phyloP scores from a whole-genome alignment of 495 filamentous ascomycete genomes.

The Tuber microsphaerosporum region DNA sequence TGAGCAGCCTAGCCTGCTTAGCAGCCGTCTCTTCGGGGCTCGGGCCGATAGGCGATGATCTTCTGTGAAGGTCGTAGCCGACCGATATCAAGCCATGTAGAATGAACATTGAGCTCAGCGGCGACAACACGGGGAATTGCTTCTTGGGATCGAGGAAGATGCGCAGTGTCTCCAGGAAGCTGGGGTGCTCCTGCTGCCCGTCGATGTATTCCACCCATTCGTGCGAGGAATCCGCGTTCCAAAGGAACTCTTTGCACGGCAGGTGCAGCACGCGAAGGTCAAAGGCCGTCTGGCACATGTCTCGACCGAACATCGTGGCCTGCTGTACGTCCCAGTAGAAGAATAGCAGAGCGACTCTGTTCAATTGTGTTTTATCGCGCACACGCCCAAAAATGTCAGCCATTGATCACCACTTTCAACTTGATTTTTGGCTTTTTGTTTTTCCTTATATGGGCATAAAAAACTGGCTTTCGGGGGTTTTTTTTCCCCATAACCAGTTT shows the following conservation, averaged over 20 bases:
- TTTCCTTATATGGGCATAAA: background rate
- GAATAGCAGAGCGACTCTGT: slow-evolving; percentile 38
- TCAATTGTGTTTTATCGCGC: slow-evolving; percentile 3
- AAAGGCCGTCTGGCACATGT: slow-evolving; percentile 38
- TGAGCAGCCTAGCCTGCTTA: slow-evolving; percentile 31
- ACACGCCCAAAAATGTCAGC: slow-evolving; percentile 3
- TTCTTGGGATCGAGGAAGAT: slow-evolving; percentile 37
- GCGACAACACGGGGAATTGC: slow-evolving; percentile 34
- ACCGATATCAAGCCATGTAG: slow-evolving; percentile 41
- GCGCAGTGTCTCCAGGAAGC: slow-evolving; percentile 37
- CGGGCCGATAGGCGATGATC: slow-evolving; percentile 29
- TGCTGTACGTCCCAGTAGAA: slow-evolving; percentile 42
- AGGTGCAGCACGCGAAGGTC: slow-evolving; percentile 34
- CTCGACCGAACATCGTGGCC: slow-evolving; percentile 39
- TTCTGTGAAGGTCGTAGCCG: slow-evolving; percentile 39
- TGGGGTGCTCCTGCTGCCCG: slow-evolving; percentile 26
- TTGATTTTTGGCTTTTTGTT: background rate
- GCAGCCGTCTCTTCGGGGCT: slow-evolving; percentile 35
- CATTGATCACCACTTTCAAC: background rate
- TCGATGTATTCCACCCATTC: slow-evolving; percentile 39
- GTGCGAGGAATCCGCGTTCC: slow-evolving; percentile 35
- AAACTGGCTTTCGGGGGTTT: background rate
- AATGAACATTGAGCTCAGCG: slow-evolving; percentile 37
- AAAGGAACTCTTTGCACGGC: slow-evolving; percentile 39
- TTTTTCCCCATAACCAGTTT: background rate